Evolutionary conservation across 768 basidiomycete genomes (phyloP), one percentile per base, ranked within the genome.

Genomic region (Tubosaeta brunneosetosa): DNA sequence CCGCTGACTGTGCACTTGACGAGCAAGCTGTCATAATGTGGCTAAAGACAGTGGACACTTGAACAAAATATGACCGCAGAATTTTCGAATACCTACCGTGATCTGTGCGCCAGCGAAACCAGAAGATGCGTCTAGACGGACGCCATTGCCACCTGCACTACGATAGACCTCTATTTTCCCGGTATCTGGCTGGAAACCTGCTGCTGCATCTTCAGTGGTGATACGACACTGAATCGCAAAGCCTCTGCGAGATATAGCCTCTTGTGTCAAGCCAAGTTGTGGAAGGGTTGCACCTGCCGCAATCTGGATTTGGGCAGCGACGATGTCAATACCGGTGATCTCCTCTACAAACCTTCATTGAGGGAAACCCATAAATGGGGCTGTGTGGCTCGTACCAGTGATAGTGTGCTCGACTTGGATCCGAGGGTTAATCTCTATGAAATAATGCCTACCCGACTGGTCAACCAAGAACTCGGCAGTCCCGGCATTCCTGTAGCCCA

Each of bases 391-490:
- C 74, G 48, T 59, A 91, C 93, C 93, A 55, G 97, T 97, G 69
- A 98, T 97, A 51, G 97, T 98, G 73, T 98, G 97, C 68, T 98
- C 97, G 73, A 99, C 97, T 72, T 99, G 97, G 64, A 99, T 97
- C 74, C 97, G 93, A 29, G 97, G 94, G 72, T 97, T 97, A 63
- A 99, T 97, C 73, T 99, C 97, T 65, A 99, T 98, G 75, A 99
- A 98, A 74, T 98, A 98, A 72, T 97, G 93, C 61, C 94, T 81
- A 62, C 91, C 93, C 78, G 88, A 83, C 67, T 94, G 90, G 72
- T 98, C 97, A 56, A 98, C 94, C 71, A 99, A 77, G 78, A 98
- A 99, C 74, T 99, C 97, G 25, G 92, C 94, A 36, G 97, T 98
- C 58, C 97, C 95, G 47, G 97, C 97, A 70, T 97, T 97, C 59